These are phyloP conservation scores for Venturia aucupariae DNA, from an alignment of 2,329 filamentous ascomycete genomes.

Conservation along the genomic window DNA sequence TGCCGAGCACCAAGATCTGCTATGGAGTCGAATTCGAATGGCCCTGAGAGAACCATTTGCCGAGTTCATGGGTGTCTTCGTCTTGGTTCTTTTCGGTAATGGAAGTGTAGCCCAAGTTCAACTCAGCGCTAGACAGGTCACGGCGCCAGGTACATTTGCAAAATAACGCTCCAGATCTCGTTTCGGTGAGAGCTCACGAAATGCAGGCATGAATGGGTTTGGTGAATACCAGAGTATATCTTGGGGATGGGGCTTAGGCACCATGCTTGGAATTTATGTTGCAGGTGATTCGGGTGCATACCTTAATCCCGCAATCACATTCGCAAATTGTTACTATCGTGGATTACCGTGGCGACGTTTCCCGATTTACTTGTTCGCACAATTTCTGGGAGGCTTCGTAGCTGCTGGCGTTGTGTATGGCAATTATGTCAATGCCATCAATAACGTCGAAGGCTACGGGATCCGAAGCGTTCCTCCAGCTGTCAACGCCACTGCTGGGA, in stretches of 20 bases:
- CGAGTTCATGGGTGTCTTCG: slow-evolving; percentile 35
- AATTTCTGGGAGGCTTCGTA: slow-evolving; percentile 57
- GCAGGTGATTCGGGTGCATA: slow-evolving; percentile 57
- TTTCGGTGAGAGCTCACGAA: neutral
- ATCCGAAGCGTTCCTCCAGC: slow-evolving; percentile 52
- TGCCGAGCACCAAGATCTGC: slow-evolving; percentile 26
- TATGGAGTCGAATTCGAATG: slow-evolving; percentile 30
- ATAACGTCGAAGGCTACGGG: slow-evolving; percentile 52
- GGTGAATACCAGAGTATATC: slow-evolving; percentile 34
- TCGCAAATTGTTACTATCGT: slow-evolving; percentile 60
- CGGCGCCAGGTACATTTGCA: slow-evolving; percentile 29
- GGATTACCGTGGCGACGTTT: slow-evolving; percentile 61
- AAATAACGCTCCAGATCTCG: neutral
- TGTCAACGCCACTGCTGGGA: slow-evolving; percentile 54
- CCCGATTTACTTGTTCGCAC: slow-evolving; percentile 57
- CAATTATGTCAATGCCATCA: slow-evolving; percentile 57
- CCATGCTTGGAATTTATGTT: slow-evolving; percentile 50
- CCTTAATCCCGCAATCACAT: slow-evolving; percentile 56
- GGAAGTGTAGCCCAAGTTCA: slow-evolving; percentile 36
- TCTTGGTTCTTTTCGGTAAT: slow-evolving; percentile 37
- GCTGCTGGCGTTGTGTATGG: slow-evolving; percentile 50
- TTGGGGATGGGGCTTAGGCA: slow-evolving; percentile 29
- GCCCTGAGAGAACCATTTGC: slow-evolving; percentile 35
- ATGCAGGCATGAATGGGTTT: slow-evolving; percentile 23
- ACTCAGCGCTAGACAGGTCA: slow-evolving; percentile 27